Evolutionary conservation across 2,329 filamentous ascomycete genomes (phyloP).

Genomic region (Aureobasidium leucospermi): DNA sequence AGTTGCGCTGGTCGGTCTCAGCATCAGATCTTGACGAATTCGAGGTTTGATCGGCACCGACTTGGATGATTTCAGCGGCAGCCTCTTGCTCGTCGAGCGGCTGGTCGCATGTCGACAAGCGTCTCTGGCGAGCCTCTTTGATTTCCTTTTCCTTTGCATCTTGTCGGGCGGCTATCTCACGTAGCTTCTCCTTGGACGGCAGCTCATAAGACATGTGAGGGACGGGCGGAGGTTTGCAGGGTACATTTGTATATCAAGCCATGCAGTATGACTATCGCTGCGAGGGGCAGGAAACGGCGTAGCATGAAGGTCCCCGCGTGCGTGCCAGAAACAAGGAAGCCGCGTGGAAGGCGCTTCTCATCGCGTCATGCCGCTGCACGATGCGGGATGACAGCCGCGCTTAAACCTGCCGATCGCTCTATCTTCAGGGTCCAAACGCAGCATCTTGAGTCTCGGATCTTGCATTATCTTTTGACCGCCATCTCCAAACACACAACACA

Average conservation of each 20-base stretch:
- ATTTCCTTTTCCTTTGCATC: constrained; percentile 24
- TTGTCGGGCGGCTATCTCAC: constrained; percentile 29
- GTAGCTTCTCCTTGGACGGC: constrained; percentile 26
- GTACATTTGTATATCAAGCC: not conserved
- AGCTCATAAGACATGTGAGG: constrained; percentile 17
- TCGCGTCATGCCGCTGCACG: not conserved
- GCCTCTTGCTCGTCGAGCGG: constrained; percentile 20
- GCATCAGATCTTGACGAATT: constrained; percentile 23
- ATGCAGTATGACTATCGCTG: not conserved
- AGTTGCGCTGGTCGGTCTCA: constrained; percentile 48
- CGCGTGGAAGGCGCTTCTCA: not conserved
- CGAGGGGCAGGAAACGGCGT: not conserved
- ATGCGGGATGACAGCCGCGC: not conserved
- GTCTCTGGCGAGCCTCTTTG: constrained; percentile 11
- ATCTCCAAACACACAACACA: not conserved
- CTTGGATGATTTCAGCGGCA: constrained; percentile 28
- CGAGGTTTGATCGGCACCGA: constrained; percentile 6
- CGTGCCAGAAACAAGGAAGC: not conserved
- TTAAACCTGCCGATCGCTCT: not conserved
- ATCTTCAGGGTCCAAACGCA: not conserved
- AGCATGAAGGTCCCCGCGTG: not conserved
- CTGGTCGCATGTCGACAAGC: not conserved
- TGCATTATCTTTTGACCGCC: not conserved
- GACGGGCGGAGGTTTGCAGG: not conserved
- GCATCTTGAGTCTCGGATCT: not conserved